Percentiles rank a stretch among this genome's conserved stretches.
phyloP scores from a whole-genome alignment of 169 alveolate genomes.

The Plasmodium fragile region DNA sequence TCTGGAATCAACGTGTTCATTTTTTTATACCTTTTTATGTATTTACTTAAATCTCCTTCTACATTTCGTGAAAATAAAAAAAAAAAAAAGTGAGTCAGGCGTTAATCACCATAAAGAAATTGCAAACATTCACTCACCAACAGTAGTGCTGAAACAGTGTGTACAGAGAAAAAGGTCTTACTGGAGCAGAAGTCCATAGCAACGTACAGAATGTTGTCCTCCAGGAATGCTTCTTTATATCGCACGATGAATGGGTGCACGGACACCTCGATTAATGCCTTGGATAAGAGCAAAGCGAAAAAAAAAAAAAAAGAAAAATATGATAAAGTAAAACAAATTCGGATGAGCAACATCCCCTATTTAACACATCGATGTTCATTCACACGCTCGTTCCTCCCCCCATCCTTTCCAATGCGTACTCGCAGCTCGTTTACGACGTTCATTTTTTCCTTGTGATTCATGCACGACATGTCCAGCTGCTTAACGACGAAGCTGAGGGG shows the following conservation, averaged over 20 bases:
- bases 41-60: conserved; percentile 68
- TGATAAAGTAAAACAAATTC: not conserved
- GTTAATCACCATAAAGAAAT: not conserved
- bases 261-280: conserved; percentile 72
- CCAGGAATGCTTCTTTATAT: conserved; percentile 74
- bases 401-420: not conserved
- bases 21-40: conserved; percentile 57
- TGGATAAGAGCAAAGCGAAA: not conserved
- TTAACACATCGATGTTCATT: not conserved
- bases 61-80: conserved; percentile 4
- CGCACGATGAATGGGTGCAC: conserved; percentile 75
- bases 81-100: not conserved
- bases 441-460: conserved; percentile 73
- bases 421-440: conserved; percentile 54
- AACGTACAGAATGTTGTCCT: conserved; percentile 39
- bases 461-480: conserved; percentile 73
- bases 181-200: conserved; percentile 75
- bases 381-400: not conserved
- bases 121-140: not conserved
- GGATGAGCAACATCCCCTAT: not conserved
- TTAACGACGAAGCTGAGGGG: conserved; percentile 58
- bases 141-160: not conserved
- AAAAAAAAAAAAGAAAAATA: conserved; percentile 1
- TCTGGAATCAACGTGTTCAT: conserved; percentile 61
- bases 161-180: not conserved